These are phyloP conservation scores for Melanogaster broomeanus DNA, from an alignment of 768 basidiomycete species.

Conservation along the genomic window DNA sequence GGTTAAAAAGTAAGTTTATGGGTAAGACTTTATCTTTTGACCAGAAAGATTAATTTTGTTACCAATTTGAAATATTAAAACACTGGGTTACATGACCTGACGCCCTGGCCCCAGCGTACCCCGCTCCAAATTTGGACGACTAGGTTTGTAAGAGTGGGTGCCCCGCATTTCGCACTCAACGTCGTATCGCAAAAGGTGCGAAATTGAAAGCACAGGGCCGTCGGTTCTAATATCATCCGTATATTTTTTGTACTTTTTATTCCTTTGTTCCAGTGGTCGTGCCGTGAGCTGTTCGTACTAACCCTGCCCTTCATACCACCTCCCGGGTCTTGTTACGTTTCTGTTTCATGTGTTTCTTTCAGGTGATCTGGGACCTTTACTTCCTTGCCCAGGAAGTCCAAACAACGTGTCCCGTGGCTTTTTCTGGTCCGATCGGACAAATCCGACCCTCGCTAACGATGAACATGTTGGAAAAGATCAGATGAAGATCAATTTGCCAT, in stretches of 20 bases:
- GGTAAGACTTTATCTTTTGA: constrained; percentile 18
- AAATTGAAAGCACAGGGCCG: neutral
- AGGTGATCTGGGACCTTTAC: constrained; percentile 8
- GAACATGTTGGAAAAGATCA: constrained; percentile 17
- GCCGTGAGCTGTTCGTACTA: neutral
- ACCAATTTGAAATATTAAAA: constrained; percentile 22
- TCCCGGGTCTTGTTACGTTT: constrained; percentile 10
- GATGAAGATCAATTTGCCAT: constrained; percentile 31
- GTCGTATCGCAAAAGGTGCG: neutral
- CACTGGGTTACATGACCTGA: constrained; percentile 1
- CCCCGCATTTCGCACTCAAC: constrained; percentile 14
- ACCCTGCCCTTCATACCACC: neutral
- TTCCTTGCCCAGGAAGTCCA: neutral
- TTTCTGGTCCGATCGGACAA: constrained; percentile 24
- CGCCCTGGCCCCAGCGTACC: constrained; percentile 12
- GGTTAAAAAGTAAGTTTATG: constrained; percentile 14
- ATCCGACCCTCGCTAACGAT: constrained; percentile 26
- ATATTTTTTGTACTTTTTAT: neutral
- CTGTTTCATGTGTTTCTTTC: constrained; percentile 5
- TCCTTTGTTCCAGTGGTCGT: neutral
- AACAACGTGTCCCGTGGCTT: constrained; percentile 7
- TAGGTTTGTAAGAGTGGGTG: constrained; percentile 3
- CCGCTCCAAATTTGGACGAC: constrained; percentile 13
- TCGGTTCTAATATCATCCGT: neutral
- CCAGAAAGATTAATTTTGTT: constrained; percentile 3